These are phyloP conservation scores for Magnolia sinica DNA, from an alignment of 164 flowering plant species.

Conservation along the genomic window DNA sequence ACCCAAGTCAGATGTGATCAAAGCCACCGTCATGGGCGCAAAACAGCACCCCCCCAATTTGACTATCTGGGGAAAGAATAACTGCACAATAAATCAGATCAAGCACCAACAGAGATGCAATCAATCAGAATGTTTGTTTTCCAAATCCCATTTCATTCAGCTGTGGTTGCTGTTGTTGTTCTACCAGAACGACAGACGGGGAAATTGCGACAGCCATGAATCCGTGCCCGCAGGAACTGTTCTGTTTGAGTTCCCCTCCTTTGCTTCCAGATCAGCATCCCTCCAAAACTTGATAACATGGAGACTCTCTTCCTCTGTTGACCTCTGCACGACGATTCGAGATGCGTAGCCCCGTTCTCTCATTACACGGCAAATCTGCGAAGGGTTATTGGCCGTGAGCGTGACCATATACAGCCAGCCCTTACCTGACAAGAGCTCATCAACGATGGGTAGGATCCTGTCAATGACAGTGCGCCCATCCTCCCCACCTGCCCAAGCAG, in stretches of 20 bases:
- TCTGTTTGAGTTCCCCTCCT: conserved; percentile 24
- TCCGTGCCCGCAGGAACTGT: conserved; percentile 26
- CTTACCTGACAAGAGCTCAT: conserved; percentile 56
- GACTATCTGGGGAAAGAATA: not conserved
- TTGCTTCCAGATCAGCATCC: conserved; percentile 40
- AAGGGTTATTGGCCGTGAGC: conserved; percentile 65
- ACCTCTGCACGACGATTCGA: conserved; percentile 68
- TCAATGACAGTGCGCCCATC: conserved; percentile 85
- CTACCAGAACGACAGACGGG: conserved; percentile 34
- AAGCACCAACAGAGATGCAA: not conserved
- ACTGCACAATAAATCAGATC: not conserved
- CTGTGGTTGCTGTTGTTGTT: conserved; percentile 14
- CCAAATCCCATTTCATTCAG: not conserved
- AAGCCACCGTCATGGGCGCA: not conserved
- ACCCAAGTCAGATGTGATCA: not conserved
- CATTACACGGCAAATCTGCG: conserved; percentile 68
- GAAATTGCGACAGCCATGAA: conserved; percentile 38
- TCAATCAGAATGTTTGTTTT: not conserved
- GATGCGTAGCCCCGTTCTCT: conserved; percentile 69
- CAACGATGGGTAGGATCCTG: conserved; percentile 64
- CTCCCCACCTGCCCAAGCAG: conserved; percentile 99
- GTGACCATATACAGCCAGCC: conserved; percentile 93
- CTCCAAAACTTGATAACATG: conserved; percentile 83
- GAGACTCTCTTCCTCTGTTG: conserved; percentile 86
- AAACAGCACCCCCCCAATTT: not conserved